phyloP scores from a whole-genome alignment of 208 protist species.

The Spongospora subterranea region DNA sequence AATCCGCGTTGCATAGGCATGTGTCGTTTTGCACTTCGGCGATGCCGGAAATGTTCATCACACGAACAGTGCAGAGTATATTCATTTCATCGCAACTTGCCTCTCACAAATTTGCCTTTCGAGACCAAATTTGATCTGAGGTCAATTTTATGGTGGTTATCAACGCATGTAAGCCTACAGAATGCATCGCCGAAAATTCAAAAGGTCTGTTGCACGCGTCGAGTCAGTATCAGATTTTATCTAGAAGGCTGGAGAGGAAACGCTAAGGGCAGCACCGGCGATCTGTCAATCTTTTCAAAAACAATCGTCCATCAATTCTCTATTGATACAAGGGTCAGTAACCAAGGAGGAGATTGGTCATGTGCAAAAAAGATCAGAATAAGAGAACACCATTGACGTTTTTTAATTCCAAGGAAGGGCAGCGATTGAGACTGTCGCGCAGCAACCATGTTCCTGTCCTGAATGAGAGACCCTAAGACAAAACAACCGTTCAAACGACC shows the following conservation, averaged over 20 bases:
- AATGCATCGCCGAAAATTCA: background rate
- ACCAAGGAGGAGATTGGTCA: background rate
- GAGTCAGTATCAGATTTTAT: constrained; percentile 13
- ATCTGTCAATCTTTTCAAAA: too few relatives aligned
- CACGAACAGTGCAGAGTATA: too few relatives aligned
- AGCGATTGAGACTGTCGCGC: background rate
- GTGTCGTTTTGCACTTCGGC: too few relatives aligned
- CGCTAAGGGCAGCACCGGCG: background rate
- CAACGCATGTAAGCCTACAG: constrained; percentile 25
- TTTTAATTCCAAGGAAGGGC: background rate
- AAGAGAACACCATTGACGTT: background rate
- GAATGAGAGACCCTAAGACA: background rate
- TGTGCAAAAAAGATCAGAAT: background rate
- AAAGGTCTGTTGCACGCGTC: background rate
- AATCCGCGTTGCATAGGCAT: too few relatives aligned
- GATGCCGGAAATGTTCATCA: too few relatives aligned
- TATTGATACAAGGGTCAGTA: background rate
- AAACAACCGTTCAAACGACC: background rate
- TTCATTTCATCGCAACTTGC: too few relatives aligned
- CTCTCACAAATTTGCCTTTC: constrained; percentile 27
- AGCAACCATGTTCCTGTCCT: background rate
- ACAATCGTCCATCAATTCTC: background rate
- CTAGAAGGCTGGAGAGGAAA: background rate
- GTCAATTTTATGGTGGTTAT: background rate
- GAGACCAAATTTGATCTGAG: constrained; percentile 8